Evolutionary conservation across 768 basidiomycete species (phyloP), one percentile per base, ranked within the genome.

Genomic region (Leccinum incarnatum): DNA sequence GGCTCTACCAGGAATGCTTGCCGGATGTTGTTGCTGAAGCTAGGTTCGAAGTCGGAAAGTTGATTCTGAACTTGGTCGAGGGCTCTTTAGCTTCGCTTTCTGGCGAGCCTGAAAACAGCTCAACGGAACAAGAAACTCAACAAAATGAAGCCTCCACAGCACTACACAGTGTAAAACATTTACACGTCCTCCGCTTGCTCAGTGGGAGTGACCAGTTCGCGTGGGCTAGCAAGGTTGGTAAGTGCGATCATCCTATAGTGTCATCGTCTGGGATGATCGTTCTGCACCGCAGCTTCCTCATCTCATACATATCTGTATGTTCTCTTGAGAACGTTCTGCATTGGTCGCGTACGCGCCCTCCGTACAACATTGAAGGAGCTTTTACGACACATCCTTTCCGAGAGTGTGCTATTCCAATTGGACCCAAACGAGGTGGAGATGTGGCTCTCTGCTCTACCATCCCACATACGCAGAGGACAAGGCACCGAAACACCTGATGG

Each of bases 11-110:
- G 64, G 79, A 79, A 23, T 86, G 84, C 59, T 72, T 95, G 29
- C 91, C 93, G 0, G 76, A 80, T 1, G 74, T 93, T 1, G 87
- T 91, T 4, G 83, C 85, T 0, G 93, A 95, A 69, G 85, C 85
- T 27, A 79, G 86, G 52, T 98, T 95, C 65, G 95, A 98, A 70
- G 84, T 89, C 37, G 92, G 92, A 2, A 93, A 93, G 70, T 68
- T 95, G 21, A 72, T 95, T 29, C 77, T 77, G 56, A 75, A 78
- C 56, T 76, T 87, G 61, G 62, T 71, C 49, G 70, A 75, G 47
- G 69, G 67, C 30, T 72, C 72, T 12, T 54, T 70, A 2, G 56
- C 50, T 10, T 59, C 67, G 36, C 55, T 68, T 27, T 62, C 67
- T 1, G 57, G 46, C 23, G 56, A 59, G 23, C 45, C 55, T 9